These are phyloP conservation scores for Epichloe coenophiala DNA, from an alignment of 2,329 filamentous ascomycete genomes.

Conservation along the genomic window DNA sequence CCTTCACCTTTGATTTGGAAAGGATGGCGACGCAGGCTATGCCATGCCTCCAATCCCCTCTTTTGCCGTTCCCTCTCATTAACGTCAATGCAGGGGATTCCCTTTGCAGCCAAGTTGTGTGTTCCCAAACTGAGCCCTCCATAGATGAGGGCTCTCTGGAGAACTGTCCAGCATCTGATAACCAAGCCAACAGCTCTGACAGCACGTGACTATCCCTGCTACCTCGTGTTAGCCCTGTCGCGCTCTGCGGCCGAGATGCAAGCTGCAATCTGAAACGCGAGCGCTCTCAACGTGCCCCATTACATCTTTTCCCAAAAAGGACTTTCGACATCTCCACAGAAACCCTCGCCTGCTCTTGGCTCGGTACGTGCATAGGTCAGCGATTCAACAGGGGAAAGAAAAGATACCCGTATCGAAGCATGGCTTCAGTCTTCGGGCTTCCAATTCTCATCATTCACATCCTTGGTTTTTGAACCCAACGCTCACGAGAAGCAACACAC, in stretches of 20 bases:
- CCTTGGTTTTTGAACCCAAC: neutral
- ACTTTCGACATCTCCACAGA: neutral
- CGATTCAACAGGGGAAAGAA: neutral
- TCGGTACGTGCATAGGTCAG: neutral
- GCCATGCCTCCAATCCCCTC: neutral
- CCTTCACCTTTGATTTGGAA: neutral
- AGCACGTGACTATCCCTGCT: conserved; percentile 3
- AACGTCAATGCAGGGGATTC: neutral
- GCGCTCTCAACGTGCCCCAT: neutral
- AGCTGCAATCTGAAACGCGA: conserved; percentile 1
- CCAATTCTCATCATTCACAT: neutral
- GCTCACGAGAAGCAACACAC: neutral
- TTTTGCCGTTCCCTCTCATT: neutral
- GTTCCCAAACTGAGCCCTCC: neutral
- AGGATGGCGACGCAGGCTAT: neutral
- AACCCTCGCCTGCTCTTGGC: neutral
- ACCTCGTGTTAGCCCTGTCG: conserved; percentile 6
- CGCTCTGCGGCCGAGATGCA: conserved; percentile 5
- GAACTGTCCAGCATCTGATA: neutral
- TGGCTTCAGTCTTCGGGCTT: neutral
- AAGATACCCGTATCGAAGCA: neutral
- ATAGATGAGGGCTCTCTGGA: neutral
- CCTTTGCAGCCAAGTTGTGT: neutral
- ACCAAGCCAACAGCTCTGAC: neutral
- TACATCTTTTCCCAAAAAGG: neutral